Percentiles rank a stretch among this genome's conserved stretches.
phyloP scores from a whole-genome alignment of 192 early-diverging fungal genomes.

The Coemansia sp. region DNA sequence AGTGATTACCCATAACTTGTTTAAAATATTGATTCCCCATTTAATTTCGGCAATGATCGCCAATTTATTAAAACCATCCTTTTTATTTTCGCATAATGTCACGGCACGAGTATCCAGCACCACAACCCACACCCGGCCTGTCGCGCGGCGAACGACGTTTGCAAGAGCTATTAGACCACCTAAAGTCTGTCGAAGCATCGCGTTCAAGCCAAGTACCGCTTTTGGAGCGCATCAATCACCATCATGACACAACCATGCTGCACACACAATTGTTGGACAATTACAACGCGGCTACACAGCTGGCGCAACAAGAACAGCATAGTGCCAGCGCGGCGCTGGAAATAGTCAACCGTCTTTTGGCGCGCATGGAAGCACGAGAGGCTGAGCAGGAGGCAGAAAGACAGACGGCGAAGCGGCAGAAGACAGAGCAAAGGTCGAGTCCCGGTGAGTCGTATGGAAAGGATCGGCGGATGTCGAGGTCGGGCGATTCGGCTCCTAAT shows the following conservation, averaged over 20 bases:
- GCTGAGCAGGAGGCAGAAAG: neutral
- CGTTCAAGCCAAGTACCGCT: constrained; percentile 15
- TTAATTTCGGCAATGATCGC: too few species aligned
- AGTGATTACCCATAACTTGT: neutral
- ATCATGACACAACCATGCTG: constrained; percentile 1
- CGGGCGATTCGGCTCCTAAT: neutral
- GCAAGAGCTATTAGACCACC: constrained; percentile 2
- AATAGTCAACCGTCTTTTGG: constrained; percentile 22
- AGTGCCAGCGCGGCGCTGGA: constrained; percentile 27
- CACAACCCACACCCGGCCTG: neutral
- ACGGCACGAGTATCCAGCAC: neutral
- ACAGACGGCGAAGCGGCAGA: neutral
- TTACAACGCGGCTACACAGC: neutral
- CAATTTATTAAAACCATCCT: neutral
- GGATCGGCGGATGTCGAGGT: neutral
- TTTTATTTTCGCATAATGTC: neutral
- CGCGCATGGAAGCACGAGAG: constrained; percentile 4
- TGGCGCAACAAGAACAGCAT: constrained; percentile 30
- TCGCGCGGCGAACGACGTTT: neutral
- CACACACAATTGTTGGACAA: neutral
- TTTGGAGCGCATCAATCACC: constrained; percentile 19
- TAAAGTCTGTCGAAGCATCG: constrained; percentile 21
- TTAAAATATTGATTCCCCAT: too few species aligned
- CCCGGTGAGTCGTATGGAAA: neutral
- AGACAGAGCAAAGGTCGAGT: neutral